phyloP scores from a whole-genome alignment of 257 asterid species.

The Solanum piurae region DNA sequence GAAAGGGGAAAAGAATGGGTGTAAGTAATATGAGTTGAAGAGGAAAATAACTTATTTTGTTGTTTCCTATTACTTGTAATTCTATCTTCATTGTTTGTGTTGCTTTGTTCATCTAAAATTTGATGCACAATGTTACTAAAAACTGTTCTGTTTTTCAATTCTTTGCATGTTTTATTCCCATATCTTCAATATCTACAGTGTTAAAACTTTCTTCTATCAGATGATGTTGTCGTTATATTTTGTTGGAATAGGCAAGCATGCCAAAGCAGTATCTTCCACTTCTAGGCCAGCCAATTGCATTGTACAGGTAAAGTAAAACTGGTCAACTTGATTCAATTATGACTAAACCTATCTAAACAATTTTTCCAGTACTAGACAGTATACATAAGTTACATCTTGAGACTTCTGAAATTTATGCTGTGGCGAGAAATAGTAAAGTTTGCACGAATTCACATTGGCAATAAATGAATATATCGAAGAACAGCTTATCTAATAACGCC shows the following conservation, averaged over 20 bases:
- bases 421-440: neutral
- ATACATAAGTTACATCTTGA: neutral
- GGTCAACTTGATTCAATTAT: neutral
- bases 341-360: neutral
- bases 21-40: slow-evolving; percentile 27
- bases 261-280: slow-evolving; percentile 99
- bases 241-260: slow-evolving; percentile 75
- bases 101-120: neutral
- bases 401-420: neutral
- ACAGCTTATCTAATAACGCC: neutral
- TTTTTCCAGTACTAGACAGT: neutral
- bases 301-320: slow-evolving; percentile 60
- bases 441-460: neutral
- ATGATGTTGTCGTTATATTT: slow-evolving; percentile 26
- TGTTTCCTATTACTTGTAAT: neutral
- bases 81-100: neutral
- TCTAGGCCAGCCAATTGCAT: slow-evolving; percentile 91
- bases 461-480: neutral
- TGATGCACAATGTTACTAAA: neutral
- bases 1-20: slow-evolving; percentile 97
- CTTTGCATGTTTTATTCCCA: neutral
- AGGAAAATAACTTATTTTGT: neutral
- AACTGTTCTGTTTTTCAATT: neutral
- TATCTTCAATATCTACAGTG: neutral
- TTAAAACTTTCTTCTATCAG: neutral